A percentile compares a stretch with the other conserved stretches of the same genome.
These are phyloP conservation scores for Vitis hybrid DNA, from an alignment of 177 flowering plant genomes.

Conservation along the genomic window DNA sequence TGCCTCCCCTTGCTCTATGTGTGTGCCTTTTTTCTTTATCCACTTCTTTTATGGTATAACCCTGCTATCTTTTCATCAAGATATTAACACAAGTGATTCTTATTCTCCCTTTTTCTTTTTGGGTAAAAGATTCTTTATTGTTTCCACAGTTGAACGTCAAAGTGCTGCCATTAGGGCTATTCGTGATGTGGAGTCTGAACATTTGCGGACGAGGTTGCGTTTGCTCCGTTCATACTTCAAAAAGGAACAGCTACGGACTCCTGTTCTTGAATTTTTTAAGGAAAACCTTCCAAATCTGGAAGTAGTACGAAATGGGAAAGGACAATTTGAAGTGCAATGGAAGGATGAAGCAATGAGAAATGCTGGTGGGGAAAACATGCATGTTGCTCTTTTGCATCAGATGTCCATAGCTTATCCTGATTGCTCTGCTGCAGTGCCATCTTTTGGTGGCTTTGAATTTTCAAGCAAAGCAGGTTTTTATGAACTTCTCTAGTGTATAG, in stretches of 20 bases:
- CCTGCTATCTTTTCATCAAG: too few species aligned
- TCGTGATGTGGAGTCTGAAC: slow-evolving; percentile 65
- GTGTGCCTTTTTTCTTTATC: too few species aligned
- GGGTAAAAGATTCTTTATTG: not conserved
- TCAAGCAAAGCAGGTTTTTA: slow-evolving; percentile 52
- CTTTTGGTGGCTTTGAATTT: slow-evolving; percentile 47
- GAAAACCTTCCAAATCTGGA: slow-evolving; percentile 67
- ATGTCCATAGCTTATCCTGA: slow-evolving; percentile 50
- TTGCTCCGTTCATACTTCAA: slow-evolving; percentile 60
- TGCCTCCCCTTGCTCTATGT: too few species aligned
- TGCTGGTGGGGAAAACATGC: slow-evolving; percentile 39
- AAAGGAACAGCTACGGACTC: slow-evolving; percentile 59
- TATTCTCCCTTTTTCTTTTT: too few species aligned
- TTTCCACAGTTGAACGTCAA: slow-evolving; percentile 45
- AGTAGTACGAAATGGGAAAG: slow-evolving; percentile 34
- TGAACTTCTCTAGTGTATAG: slow-evolving; percentile 5
- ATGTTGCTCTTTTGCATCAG: slow-evolving; percentile 47
- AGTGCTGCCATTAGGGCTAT: slow-evolving; percentile 61
- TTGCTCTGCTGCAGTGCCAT: slow-evolving; percentile 32
- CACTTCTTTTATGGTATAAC: too few species aligned
- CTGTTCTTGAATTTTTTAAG: slow-evolving; percentile 53
- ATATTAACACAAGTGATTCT: too few species aligned
- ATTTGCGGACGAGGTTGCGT: slow-evolving; percentile 50
- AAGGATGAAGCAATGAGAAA: slow-evolving; percentile 33
- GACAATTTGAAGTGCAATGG: slow-evolving; percentile 56